Evolutionary conservation across 192 early-diverging fungal genomes (phyloP), one percentile per base, ranked within the genome.

Genomic region (Rhizophagus clarus): DNA sequence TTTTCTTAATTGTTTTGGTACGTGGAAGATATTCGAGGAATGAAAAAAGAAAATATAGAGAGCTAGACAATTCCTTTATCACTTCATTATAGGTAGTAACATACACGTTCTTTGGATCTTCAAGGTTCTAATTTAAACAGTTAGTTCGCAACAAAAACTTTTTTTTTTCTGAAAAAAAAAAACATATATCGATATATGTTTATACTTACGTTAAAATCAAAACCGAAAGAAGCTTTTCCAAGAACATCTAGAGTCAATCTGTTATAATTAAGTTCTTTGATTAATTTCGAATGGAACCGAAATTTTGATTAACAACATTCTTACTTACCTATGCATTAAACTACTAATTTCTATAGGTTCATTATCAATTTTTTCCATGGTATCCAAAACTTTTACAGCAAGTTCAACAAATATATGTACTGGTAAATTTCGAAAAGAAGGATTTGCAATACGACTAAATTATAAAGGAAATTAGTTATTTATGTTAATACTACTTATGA

Each of bases 351-450:
- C 64, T 31, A 67, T 67, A 31, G 28, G 28, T 12, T 67, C 11
- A 67, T 67, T 67, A 67, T 67, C 64, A 14, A 67, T 29, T 67
- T 67, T 66, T 67, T 67, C 29, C 2, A 67, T 31, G 17, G 32
- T 6, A 31, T 67, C 6, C 11, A 67, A 17, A 3, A 67, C 32
- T 67, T 67, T 67, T 4, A 20, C 11, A 20, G 10, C 64, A 15
- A 11, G 1, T 31, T 67, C 64, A 14, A 31, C 64, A 66, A 66
- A 66, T 15, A 66, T 12, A 14, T 32, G 29, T 31, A 28, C 0
- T 9, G 29, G 29, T 28, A 66, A 14, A 26, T 12, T 28, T 66
- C 22, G 15, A 15, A 66, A 66, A 29, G 63, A 0, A 66, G 29
- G 63, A 22, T 66, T 66, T 15, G 12, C 12, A 5, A 66, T 31